A percentile compares a stretch with the other conserved stretches of the same genome.
phyloP scores from a whole-genome alignment of 257 asterid species.

The Solanum peruvianum region DNA sequence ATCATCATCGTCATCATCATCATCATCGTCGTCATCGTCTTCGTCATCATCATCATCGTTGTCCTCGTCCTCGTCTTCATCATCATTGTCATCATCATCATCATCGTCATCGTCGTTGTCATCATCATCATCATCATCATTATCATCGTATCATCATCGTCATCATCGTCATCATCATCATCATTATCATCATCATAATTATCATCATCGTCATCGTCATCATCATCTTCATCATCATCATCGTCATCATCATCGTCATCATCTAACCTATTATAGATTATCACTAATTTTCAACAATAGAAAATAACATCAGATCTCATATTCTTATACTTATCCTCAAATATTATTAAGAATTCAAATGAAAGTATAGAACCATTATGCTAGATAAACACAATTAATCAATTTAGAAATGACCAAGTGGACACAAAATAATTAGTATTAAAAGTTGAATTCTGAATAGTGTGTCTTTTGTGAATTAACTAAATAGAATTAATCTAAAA shows the following conservation, averaged over 20 bases:
- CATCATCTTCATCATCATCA: too few species aligned
- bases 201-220: fast-evolving
- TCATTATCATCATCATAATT: too few species aligned
- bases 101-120: too few species aligned
- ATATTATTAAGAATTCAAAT: background rate
- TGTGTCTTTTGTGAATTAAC: background rate
- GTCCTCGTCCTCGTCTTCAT: too few species aligned
- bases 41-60: fast-evolving
- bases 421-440: too few species aligned
- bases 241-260: too few species aligned
- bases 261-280: background rate
- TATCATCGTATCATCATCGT: fast-evolving
- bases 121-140: fast-evolving
- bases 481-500: background rate
- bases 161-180: too few species aligned
- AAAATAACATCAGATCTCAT: background rate
- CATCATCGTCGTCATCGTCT: fast-evolving
- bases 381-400: background rate
- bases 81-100: too few species aligned
- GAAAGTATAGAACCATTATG: background rate
- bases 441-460: background rate
- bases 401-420: background rate
- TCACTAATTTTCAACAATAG: background rate
- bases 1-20: too few species aligned
- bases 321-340: background rate